Base-by-base conservation (phyloP, 495 filamentous ascomycete genomes). In the Penicillium nucicola region DNA sequence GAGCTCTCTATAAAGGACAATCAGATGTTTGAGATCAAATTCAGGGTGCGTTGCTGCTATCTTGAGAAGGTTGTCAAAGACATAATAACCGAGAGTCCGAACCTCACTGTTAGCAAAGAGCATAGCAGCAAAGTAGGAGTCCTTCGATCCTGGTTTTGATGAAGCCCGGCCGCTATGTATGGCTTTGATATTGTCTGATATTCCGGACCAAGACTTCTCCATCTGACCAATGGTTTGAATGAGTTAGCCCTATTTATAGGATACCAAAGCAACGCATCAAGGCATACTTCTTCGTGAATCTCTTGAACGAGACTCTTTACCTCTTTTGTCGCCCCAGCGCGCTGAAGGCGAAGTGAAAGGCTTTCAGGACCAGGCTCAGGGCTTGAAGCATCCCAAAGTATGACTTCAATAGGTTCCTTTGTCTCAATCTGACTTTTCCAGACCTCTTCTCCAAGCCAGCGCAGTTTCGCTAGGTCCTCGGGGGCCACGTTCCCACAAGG, bases 81-180 rank as follows among this genome's bases (percentile, higher is more conserved):
- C n/a, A 8, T 48, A 40, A 28, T 55, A 55, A 4, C 53, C 53
- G 2, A 55, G n/a, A 9, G 53, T 15, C 12, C 53, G 40, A 13
- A 50, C 28, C 18, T 50, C 53, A n/a, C 53, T 42, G 41, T 55
- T 55, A 1, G 30, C 1, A n/a, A 55, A 55, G 5, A 55, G 11
- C 53, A 55, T 55, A 9, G 53, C 17, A 5, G 46, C 53, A n/a
- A 55, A 50, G 22, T 50, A 55, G n/a, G 53, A 55, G 28, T 25
- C 20, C 23, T 55, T 55, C 0, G 46, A 39, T 15, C 53, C 53
- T 8, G 46, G 32, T 0, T 42, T 14, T n/a, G 20, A 28, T 11
- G 33, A 33, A 3, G 46, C 46, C 10, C 28, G 41, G 1, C 53
- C 53, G 5, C 28, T 25, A 36, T 55, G 53, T 34, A 50, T 40